phyloP scores from a whole-genome alignment of 2,329 filamentous ascomycete genomes.

The Geosmithia flava region DNA sequence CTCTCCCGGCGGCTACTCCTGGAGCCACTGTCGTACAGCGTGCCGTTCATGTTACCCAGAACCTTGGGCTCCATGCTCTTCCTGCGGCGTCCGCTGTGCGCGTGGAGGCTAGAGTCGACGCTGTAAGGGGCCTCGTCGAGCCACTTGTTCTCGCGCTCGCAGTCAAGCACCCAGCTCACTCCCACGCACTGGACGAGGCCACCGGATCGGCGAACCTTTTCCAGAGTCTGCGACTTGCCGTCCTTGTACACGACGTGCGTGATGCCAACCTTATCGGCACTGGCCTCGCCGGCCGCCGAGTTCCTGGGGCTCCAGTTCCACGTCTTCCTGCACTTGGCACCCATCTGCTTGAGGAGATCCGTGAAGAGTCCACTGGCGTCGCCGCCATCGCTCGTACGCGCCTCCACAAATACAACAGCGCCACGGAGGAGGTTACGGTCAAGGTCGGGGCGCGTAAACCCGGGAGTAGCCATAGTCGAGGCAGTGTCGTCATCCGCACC shows the following conservation, averaged over 20 bases:
- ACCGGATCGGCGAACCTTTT: slow-evolving; percentile 62
- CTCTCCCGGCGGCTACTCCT: slow-evolving; percentile 38
- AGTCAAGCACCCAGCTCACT: slow-evolving; percentile 79
- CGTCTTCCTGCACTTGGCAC: slow-evolving; percentile 62
- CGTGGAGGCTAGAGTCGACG: slow-evolving; percentile 54
- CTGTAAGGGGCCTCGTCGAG: slow-evolving; percentile 59
- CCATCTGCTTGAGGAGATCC: slow-evolving; percentile 68
- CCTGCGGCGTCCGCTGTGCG: slow-evolving; percentile 60
- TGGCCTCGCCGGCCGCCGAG: slow-evolving; percentile 18
- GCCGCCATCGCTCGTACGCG: slow-evolving; percentile 68
- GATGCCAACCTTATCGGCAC: slow-evolving; percentile 51
- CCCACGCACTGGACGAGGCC: slow-evolving; percentile 78
- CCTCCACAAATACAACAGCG: slow-evolving; percentile 71
- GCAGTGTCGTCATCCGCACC: not conserved
- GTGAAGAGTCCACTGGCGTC: slow-evolving; percentile 74
- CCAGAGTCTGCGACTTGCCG: slow-evolving; percentile 65
- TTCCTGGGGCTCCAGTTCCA: slow-evolving; percentile 60
- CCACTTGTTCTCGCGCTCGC: slow-evolving; percentile 66
- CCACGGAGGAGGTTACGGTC: slow-evolving; percentile 48
- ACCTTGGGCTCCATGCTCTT: slow-evolving; percentile 74
- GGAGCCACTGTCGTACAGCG: slow-evolving; percentile 33
- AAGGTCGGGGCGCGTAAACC: slow-evolving; percentile 35
- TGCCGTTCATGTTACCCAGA: slow-evolving; percentile 56
- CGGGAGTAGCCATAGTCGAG: slow-evolving; percentile 7
- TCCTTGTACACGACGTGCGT: slow-evolving; percentile 90